phyloP scores from a whole-genome alignment of 1,284 basidiomycete genomes.

The Trametes hirsuta region DNA sequence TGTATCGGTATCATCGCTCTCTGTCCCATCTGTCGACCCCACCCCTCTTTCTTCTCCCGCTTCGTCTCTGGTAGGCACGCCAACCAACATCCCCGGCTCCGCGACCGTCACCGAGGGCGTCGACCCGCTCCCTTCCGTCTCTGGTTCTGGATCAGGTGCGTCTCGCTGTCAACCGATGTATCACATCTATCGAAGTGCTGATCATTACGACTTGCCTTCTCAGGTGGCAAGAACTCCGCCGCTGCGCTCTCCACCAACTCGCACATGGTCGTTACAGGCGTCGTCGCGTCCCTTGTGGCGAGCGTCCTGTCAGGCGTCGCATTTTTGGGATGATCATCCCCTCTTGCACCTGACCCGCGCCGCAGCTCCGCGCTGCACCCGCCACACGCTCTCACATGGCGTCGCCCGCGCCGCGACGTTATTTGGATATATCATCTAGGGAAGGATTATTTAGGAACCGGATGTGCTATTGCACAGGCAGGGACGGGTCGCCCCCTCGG shows the following conservation, averaged over 20 bases:
- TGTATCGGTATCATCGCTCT: constrained; percentile 1
- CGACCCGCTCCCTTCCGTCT: constrained; percentile 20
- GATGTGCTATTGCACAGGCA: too few species aligned
- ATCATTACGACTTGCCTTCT: background rate
- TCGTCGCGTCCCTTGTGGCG: constrained; percentile 7
- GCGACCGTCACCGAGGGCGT: constrained; percentile 25
- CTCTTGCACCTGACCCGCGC: background rate
- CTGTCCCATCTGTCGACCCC: constrained; percentile 3
- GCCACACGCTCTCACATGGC: too few species aligned
- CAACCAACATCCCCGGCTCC: constrained; percentile 21
- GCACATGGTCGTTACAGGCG: background rate
- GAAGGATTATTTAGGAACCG: too few species aligned
- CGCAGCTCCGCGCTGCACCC: too few species aligned
- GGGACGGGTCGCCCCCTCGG: too few species aligned
- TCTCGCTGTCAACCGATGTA: background rate
- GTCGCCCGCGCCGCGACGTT: too few species aligned
- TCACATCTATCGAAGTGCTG: background rate
- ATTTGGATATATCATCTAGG: too few species aligned
- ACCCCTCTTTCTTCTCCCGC: background rate
- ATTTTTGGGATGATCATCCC: constrained; percentile 8
- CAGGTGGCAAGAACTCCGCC: constrained; percentile 1
- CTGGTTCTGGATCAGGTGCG: constrained; percentile 1
- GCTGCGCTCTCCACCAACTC: background rate
- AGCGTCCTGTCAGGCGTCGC: constrained; percentile 10
- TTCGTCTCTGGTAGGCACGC: constrained; percentile 16